These are phyloP conservation scores for Tephrocybe sp. DNA, from an alignment of 768 basidiomycete species.

Conservation along the genomic window DNA sequence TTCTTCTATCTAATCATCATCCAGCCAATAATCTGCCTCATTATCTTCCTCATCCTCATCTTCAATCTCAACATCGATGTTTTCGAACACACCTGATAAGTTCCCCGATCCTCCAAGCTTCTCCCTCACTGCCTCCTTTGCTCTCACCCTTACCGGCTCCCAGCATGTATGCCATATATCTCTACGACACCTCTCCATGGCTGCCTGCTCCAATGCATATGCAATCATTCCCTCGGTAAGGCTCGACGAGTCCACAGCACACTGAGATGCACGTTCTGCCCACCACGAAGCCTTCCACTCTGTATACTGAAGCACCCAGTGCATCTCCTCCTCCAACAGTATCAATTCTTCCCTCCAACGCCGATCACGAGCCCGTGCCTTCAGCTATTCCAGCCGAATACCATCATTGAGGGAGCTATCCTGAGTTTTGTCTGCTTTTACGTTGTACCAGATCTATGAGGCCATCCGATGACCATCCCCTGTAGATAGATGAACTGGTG, in stretches of 20 bases:
- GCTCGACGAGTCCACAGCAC: background rate
- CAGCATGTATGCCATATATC: too few species aligned
- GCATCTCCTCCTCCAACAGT: conserved; percentile 26
- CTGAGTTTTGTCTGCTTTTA: background rate
- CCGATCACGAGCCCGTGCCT: conserved; percentile 12
- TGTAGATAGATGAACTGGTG: too few species aligned
- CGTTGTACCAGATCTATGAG: conserved; percentile 5
- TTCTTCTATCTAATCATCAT: too few species aligned
- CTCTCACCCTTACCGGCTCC: too few species aligned
- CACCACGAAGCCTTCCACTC: conserved; percentile 17
- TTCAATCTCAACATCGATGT: too few species aligned
- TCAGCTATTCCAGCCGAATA: conserved; percentile 24
- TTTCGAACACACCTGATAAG: too few species aligned
- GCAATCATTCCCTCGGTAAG: conserved; percentile 7
- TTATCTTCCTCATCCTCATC: too few species aligned
- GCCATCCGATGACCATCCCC: background rate
- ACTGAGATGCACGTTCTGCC: background rate
- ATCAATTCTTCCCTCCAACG: conserved; percentile 18
- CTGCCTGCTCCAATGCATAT: conserved; percentile 3
- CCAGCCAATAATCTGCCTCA: too few species aligned
- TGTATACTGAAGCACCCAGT: conserved; percentile 16
- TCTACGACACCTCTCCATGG: background rate
- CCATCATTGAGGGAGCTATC: background rate
- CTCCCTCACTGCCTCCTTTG: too few species aligned
- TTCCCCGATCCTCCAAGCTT: too few species aligned